phyloP scores from a whole-genome alignment of 2,329 filamentous ascomycete genomes.

The Orbilia oligospora region DNA sequence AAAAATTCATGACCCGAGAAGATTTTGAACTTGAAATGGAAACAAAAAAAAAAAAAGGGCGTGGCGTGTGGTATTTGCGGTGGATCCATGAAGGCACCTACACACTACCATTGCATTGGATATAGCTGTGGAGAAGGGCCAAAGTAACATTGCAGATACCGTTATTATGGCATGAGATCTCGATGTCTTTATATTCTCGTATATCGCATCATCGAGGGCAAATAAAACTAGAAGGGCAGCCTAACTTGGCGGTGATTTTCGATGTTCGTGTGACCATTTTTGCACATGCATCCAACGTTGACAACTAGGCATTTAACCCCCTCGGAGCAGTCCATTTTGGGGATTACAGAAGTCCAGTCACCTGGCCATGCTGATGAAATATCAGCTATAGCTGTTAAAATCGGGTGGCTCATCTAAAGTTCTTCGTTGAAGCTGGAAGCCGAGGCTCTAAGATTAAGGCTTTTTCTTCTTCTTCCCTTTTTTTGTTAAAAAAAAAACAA shows the following conservation, averaged over 20 bases:
- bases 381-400: background rate
- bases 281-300: background rate
- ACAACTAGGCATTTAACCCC: background rate
- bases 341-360: background rate
- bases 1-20: background rate
- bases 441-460: background rate
- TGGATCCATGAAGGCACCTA: background rate
- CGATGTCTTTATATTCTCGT: slow-evolving; percentile 27
- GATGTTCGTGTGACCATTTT: slow-evolving; percentile 18
- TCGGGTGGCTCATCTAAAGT: background rate
- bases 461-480: background rate
- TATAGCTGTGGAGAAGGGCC: background rate
- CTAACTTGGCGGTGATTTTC: slow-evolving; percentile 23
- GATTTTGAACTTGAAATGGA: background rate
- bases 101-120: slow-evolving; percentile 6
- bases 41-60: slow-evolving; percentile 4
- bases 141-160: slow-evolving; percentile 11
- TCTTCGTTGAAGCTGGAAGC: background rate
- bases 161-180: slow-evolving; percentile 24
- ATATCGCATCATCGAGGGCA: slow-evolving; percentile 28
- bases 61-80: slow-evolving; percentile 23
- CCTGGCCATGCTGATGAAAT: background rate
- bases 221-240: slow-evolving; percentile 27
- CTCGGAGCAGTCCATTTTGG: slow-evolving; percentile 1
- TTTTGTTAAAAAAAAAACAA: background rate